A percentile compares a stretch with the other conserved stretches of the same genome.
phyloP scores from a whole-genome alignment of 1,139 yeast genomes.

The Blastobotrys apis region DNA sequence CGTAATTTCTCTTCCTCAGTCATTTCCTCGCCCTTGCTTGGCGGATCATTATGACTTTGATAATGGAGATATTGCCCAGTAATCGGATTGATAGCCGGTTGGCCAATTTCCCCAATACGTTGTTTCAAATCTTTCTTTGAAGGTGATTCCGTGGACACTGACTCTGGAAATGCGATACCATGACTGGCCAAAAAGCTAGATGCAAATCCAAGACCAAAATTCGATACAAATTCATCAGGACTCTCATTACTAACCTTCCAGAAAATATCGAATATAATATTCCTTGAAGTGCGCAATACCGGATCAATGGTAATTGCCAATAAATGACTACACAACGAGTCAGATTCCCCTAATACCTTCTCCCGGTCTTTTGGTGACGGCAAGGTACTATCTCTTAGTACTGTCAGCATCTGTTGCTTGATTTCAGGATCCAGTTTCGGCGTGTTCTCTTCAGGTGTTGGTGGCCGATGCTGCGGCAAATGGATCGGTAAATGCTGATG shows the following conservation, averaged over 20 bases:
- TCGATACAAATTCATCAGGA: slow-evolving; percentile 24
- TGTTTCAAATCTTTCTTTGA: background rate
- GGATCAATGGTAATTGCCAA: slow-evolving; percentile 20
- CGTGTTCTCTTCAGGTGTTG: background rate
- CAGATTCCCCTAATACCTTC: slow-evolving; percentile 19
- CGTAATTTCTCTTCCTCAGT: slow-evolving; percentile 50
- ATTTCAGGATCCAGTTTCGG: slow-evolving; percentile 1
- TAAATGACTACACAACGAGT: slow-evolving; percentile 20
- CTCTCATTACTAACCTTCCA: slow-evolving; percentile 22
- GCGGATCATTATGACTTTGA: slow-evolving; percentile 8
- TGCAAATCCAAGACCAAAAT: slow-evolving; percentile 33
- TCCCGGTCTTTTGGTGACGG: slow-evolving; percentile 23
- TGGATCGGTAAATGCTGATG: slow-evolving; percentile 3
- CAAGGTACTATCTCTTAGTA: slow-evolving; percentile 14
- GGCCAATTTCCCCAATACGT: slow-evolving; percentile 2
- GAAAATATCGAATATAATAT: slow-evolving; percentile 23
- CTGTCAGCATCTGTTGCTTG: slow-evolving; percentile 4
- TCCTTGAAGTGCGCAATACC: slow-evolving; percentile 18
- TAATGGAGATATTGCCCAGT: slow-evolving; percentile 29
- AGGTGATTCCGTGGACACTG: slow-evolving; percentile 11
- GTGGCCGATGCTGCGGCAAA: background rate
- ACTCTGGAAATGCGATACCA: slow-evolving; percentile 24
- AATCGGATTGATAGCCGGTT: slow-evolving; percentile 25
- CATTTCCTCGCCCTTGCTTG: slow-evolving; percentile 27
- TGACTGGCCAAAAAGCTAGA: slow-evolving; percentile 28